Evolutionary conservation across 2,329 filamentous ascomycete species (phyloP).

Genomic region (Fragosphaeria purpurea): DNA sequence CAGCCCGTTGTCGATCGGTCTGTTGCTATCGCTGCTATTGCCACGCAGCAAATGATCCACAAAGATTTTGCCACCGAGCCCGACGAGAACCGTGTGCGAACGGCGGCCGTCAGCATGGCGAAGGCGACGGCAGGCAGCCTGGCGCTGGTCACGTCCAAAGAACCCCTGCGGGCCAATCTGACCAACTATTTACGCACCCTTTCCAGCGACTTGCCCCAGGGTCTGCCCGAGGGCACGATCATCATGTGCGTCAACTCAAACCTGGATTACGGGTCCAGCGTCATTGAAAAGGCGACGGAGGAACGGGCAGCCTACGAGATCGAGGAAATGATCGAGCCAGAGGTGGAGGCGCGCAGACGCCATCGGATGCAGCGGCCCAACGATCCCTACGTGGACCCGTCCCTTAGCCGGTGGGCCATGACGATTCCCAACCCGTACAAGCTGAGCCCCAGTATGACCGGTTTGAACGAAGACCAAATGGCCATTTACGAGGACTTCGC

Average conservation of each 20-base stretch:
- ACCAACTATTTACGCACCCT: conserved; percentile 83
- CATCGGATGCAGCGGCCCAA: conserved; percentile 67
- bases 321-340: conserved; percentile 78
- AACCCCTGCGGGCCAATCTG: conserved; percentile 91
- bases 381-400: conserved; percentile 74
- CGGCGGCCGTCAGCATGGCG: conserved; percentile 85
- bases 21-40: conserved; percentile 95
- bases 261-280: conserved; percentile 80
- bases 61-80: conserved; percentile 95
- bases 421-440: conserved; percentile 92
- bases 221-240: conserved; percentile 86
- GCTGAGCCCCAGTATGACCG: conserved; percentile 56
- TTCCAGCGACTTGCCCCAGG: conserved; percentile 61
- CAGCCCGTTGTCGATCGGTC: conserved; percentile 95
- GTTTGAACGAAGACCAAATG: conserved; percentile 84
- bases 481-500: conserved; percentile 96
- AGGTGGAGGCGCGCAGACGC: conserved; percentile 66
- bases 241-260: conserved; percentile 99
- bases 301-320: conserved; percentile 90
- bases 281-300: conserved; percentile 93
- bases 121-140: conserved; percentile 89
- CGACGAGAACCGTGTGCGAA: conserved; percentile 77
- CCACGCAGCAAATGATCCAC: conserved; percentile 85
- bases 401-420: conserved; percentile 81
- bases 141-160: conserved; percentile 95